Conservation (phyloP, 2,329 filamentous ascomycete genomes). For the Cercospora sp. region DNA sequence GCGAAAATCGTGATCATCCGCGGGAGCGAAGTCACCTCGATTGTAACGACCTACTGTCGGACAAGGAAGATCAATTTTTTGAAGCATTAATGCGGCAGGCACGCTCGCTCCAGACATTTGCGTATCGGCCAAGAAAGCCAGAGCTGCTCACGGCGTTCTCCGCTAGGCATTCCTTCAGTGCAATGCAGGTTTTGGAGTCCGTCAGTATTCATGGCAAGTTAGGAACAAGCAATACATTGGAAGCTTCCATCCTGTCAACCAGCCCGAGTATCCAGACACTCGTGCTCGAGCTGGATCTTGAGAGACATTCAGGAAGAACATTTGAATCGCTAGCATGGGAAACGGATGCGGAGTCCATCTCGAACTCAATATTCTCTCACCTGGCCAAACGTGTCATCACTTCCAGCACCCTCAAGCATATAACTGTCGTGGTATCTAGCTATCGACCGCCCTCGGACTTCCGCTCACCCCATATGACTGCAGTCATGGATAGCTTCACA, state of each 20-base stretch:
- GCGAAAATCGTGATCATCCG: constrained; percentile 8
- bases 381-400: not conserved
- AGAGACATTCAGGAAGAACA: not conserved
- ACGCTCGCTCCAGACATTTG: not conserved
- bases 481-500: not conserved
- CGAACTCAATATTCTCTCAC: not conserved
- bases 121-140: constrained; percentile 2
- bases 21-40: not conserved
- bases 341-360: not conserved
- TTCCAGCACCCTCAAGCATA: not conserved
- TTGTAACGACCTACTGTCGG: not conserved
- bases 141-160: not conserved
- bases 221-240: not conserved
- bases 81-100: constrained; percentile 1
- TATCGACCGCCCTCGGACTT: not conserved
- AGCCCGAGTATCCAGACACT: not conserved
- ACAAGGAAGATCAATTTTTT: not conserved
- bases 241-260: not conserved
- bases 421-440: not conserved
- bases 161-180: not conserved
- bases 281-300: not conserved
- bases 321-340: not conserved
- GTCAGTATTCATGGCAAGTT: not conserved
- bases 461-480: not conserved
- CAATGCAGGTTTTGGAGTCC: not conserved